Evolutionary conservation across 2,329 filamentous ascomycete species (phyloP).

Genomic region (Penicillium sp.): DNA sequence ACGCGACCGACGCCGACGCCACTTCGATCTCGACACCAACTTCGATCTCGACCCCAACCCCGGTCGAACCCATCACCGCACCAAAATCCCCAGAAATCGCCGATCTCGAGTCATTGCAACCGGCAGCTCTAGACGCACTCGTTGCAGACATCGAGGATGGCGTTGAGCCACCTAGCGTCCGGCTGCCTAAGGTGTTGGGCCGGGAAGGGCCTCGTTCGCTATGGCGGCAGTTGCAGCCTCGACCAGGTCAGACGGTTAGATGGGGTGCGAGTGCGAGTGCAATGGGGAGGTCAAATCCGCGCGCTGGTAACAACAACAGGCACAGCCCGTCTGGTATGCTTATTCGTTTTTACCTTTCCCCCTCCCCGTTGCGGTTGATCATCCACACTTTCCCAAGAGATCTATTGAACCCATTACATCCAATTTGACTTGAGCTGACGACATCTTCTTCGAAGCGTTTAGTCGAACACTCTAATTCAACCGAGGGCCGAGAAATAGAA

Average conservation of each 20-base stretch:
- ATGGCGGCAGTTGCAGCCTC: slow-evolving; percentile 15
- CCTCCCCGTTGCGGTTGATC: slow-evolving; percentile 38
- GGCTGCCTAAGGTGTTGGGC: slow-evolving; percentile 37
- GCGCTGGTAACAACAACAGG: slow-evolving; percentile 21
- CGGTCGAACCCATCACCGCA: slow-evolving; percentile 2
- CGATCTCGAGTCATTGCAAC: slow-evolving; percentile 16
- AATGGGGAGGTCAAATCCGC: slow-evolving; percentile 24
- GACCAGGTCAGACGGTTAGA: slow-evolving; percentile 12
- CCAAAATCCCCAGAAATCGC: slow-evolving; percentile 1
- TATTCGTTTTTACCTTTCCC: neutral
- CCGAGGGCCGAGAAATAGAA: slow-evolving; percentile 29
- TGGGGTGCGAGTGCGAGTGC: slow-evolving; percentile 6
- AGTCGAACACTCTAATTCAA: slow-evolving; percentile 47
- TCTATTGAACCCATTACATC: neutral
- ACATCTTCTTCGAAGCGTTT: slow-evolving; percentile 48
- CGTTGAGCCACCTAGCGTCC: slow-evolving; percentile 31
- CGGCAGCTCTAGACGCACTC: slow-evolving; percentile 11
- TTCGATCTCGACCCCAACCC: slow-evolving; percentile 18
- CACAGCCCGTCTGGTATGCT: slow-evolving; percentile 27
- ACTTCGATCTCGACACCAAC: slow-evolving; percentile 10
- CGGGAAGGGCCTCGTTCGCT: slow-evolving; percentile 31
- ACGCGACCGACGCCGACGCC: slow-evolving; percentile 18
- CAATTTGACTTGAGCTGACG: slow-evolving; percentile 46
- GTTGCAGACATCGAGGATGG: slow-evolving; percentile 40
- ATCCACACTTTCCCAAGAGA: neutral